A percentile compares a stretch with the other conserved stretches of the same genome.
These are phyloP conservation scores for Huiozyma naganishii DNA, from an alignment of 805 yeast genomes.

Conservation along the genomic window DNA sequence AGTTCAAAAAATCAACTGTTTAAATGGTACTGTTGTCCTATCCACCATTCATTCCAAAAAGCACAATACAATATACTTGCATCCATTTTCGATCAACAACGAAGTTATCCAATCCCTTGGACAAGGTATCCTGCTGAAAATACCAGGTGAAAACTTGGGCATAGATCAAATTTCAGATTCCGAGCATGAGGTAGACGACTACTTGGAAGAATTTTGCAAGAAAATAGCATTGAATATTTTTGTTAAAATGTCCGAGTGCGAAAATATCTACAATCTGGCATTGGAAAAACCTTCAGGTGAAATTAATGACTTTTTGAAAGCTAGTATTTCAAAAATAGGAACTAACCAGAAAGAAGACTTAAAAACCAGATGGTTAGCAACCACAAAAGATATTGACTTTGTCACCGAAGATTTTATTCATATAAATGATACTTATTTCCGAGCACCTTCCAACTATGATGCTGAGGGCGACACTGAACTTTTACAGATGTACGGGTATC, in stretches of 20 bases:
- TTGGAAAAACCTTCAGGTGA: background rate
- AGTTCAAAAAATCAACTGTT: constrained; percentile 16
- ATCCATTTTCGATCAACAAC: constrained; percentile 7
- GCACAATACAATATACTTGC: constrained; percentile 13
- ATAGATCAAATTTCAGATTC: constrained; percentile 1
- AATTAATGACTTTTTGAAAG: background rate
- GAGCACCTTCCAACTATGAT: background rate
- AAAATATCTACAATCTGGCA: background rate
- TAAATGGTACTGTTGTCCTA: constrained; percentile 5
- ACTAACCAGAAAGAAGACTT: background rate
- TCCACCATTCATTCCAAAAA: constrained; percentile 13
- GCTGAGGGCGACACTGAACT: constrained; percentile 6
- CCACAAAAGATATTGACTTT: background rate
- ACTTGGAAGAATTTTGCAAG: background rate
- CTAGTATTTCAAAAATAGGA: background rate
- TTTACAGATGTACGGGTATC: constrained; percentile 21
- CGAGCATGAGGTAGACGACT: background rate
- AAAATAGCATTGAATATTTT: constrained; percentile 1
- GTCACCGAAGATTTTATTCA: background rate
- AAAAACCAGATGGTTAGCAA: background rate
- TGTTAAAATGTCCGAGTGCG: constrained; percentile 1
- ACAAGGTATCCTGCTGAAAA: constrained; percentile 9
- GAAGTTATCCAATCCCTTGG: constrained; percentile 9
- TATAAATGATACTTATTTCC: background rate
- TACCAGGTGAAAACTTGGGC: constrained; percentile 4